A percentile compares a stretch with the other conserved stretches of the same genome.
phyloP scores from a whole-genome alignment of 2,329 filamentous ascomycete genomes.

The Karstenula rhodostoma region DNA sequence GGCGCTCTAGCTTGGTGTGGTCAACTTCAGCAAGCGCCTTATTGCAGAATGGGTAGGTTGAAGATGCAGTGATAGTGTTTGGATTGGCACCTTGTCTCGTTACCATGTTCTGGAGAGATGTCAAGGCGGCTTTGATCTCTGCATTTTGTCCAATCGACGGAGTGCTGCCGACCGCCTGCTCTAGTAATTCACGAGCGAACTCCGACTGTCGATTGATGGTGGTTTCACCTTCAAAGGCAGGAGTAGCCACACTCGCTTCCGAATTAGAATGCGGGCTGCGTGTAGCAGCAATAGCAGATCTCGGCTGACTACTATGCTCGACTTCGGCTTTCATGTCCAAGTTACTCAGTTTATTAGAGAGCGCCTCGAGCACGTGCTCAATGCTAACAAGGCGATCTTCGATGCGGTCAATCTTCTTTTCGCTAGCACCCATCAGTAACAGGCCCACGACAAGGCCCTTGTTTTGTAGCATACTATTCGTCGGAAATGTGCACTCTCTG shows the following conservation, averaged over 20 bases:
- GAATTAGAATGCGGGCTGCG: constrained; percentile 26
- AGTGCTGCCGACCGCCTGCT: constrained; percentile 48
- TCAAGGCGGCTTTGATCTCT: constrained; percentile 43
- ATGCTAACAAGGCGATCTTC: constrained; percentile 60
- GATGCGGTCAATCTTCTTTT: constrained; percentile 63
- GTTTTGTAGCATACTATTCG: constrained; percentile 41
- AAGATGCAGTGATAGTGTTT: constrained; percentile 21
- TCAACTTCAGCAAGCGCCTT: constrained; percentile 35
- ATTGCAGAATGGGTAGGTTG: constrained; percentile 30
- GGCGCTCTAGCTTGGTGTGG: constrained; percentile 37
- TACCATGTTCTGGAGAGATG: constrained; percentile 44
- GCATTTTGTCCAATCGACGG: constrained; percentile 45
- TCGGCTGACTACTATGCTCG: constrained; percentile 36
- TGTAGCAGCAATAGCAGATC: constrained; percentile 26
- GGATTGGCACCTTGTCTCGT: constrained; percentile 32
- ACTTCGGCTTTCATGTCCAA: constrained; percentile 34
- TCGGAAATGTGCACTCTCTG: constrained; percentile 49
- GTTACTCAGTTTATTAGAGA: constrained; percentile 41
- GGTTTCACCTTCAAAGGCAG: constrained; percentile 59
- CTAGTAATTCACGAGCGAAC: constrained; percentile 55
- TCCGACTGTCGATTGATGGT: constrained; percentile 59
- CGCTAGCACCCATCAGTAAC: constrained; percentile 43
- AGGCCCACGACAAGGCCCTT: neutral
- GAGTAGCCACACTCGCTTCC: constrained; percentile 35
- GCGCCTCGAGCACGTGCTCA: constrained; percentile 52